phyloP scores from a whole-genome alignment of 2,329 filamentous ascomycete genomes.

The Hypoxylon sp. region DNA sequence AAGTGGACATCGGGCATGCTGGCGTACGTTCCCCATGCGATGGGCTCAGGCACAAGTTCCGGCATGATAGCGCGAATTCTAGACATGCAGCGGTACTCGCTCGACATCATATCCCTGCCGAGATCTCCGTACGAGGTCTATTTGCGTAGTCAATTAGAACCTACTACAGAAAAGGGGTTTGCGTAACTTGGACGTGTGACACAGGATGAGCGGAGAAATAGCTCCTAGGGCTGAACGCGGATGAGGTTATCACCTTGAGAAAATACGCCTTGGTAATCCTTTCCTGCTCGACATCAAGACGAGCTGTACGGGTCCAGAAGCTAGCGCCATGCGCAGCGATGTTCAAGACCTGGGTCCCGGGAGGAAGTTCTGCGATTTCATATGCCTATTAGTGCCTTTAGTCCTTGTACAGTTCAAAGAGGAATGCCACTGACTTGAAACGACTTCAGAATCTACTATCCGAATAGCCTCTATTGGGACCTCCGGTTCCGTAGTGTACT shows the following conservation, averaged over 20 bases:
- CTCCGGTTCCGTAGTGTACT: background rate
- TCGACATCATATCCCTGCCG: constrained; percentile 36
- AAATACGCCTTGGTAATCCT: constrained; percentile 30
- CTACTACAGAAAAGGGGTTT: background rate
- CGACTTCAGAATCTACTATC: constrained; percentile 30
- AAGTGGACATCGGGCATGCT: constrained; percentile 37
- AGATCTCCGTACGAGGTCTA: constrained; percentile 34
- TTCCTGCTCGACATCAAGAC: constrained; percentile 32
- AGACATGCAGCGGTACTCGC: constrained; percentile 39
- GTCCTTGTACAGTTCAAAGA: too few relatives aligned
- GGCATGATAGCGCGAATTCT: constrained; percentile 19
- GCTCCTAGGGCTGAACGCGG: background rate
- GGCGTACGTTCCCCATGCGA: constrained; percentile 39
- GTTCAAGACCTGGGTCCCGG: constrained; percentile 7
- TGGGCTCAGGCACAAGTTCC: constrained; percentile 30
- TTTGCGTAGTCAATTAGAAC: background rate
- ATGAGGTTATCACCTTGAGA: constrained; percentile 34
- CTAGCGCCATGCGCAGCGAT: constrained; percentile 41
- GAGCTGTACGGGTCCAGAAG: constrained; percentile 47
- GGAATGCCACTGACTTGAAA: constrained; percentile 18
- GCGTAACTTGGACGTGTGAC: background rate
- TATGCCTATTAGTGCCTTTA: background rate
- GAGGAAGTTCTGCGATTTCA: constrained; percentile 29
- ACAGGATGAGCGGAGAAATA: background rate
- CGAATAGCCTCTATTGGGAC: constrained; percentile 34